A percentile compares a stretch with the other conserved stretches of the same genome.
These are phyloP conservation scores for Geum urbanum DNA, from an alignment of 306 rosid species.

Conservation along the genomic window DNA sequence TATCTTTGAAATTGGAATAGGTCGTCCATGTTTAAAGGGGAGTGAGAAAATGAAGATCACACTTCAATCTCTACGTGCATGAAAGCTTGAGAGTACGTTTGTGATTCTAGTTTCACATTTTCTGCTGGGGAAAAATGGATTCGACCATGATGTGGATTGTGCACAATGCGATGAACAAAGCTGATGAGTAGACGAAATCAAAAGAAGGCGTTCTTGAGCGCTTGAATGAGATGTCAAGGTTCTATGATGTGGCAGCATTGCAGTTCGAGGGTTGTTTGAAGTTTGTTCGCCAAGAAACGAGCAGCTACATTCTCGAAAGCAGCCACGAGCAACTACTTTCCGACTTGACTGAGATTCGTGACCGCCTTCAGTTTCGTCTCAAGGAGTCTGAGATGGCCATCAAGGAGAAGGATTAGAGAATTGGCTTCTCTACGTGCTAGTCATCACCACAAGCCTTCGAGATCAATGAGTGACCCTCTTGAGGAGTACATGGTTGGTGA, in stretches of 20 bases:
- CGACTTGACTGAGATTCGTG: conserved; percentile 59
- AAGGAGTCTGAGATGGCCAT: conserved; percentile 62
- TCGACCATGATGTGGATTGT: conserved; percentile 91
- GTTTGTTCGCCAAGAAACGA: conserved; percentile 59
- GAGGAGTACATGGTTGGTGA: conserved; percentile 22
- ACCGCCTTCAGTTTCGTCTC: conserved; percentile 64
- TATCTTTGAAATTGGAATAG: not conserved
- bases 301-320: conserved; percentile 40
- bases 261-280: conserved; percentile 78
- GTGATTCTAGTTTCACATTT: no score
- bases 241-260: conserved; percentile 82
- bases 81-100: not conserved
- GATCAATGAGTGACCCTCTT: conserved; percentile 19
- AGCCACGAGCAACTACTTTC: conserved; percentile 55
- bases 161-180: conserved; percentile 73
- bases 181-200: conserved; percentile 63
- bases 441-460: conserved; percentile 21
- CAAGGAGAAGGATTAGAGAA: conserved; percentile 55
- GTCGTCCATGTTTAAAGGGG: conserved; percentile 22
- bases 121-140: conserved; percentile 22
- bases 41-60: conserved; percentile 7
- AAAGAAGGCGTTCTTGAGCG: conserved; percentile 65
- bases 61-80: no score
- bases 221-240: conserved; percentile 73
- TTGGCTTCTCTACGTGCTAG: conserved; percentile 30